Evolutionary conservation across 768 basidiomycete species (phyloP), one percentile per base, ranked within the genome.

Genomic region (Lentinula sp.): DNA sequence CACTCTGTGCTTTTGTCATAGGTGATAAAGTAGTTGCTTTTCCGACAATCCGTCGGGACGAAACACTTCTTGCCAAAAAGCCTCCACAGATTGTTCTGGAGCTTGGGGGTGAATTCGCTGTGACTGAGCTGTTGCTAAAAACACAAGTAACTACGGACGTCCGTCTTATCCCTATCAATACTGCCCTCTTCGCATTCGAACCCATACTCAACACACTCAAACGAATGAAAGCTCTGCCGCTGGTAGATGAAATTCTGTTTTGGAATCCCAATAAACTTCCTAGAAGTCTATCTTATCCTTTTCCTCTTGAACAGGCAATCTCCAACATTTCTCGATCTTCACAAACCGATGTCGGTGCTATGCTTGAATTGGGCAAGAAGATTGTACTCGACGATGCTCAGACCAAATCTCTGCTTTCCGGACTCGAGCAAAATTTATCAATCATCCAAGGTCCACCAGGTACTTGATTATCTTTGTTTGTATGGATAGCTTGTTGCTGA

Each of bases 391-490:
- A 88, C 65, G 36, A 64, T 0, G 79, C 82, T 0, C 87, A 89
- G 65, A 71, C 72, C 0, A 58, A 55, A 2, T 79, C 81, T 0
- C 70, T 88, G 4, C 65, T 86, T 1, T 68, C 79, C 0, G 84
- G 84, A 8, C 72, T 90, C 5, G 81, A 77, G 0, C 85, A 86
- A 61, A 72, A 67, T 4, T 74, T 90, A 2, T 81, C 85, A 0
- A 66, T 90, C 9, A 85, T 90, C 35, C 87, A 90, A 73, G 88
- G 87, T 1, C 88, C 87, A 0, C 87, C 87, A 43, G 87, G 87
- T 87, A 70, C 20, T 51, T 36, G 13, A 28, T 41, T 7, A 43
- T 63, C 23, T 51, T 23, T 18, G 16, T 32, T 54, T 46, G 23
- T 23, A 28, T 13, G 10, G 16, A 39, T 33, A 23, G 56, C 33